Conservation (phyloP, 768 basidiomycete genomes). For the Agrocybe praecox region DNA sequence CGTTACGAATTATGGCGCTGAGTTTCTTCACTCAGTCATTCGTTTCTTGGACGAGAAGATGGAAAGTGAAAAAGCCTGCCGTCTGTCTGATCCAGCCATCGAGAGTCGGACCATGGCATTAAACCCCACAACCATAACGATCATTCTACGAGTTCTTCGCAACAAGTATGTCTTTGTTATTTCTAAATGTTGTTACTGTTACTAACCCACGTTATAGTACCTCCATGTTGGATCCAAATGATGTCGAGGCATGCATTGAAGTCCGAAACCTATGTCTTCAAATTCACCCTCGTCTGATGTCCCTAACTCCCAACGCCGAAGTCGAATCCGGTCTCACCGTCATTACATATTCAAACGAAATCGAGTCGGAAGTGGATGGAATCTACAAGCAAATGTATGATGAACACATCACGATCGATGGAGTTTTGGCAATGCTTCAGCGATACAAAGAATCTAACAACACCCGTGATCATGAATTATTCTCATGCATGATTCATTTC, state of each 20-base stretch:
- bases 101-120: slow-evolving; percentile 85
- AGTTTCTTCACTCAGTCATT: slow-evolving; percentile 87
- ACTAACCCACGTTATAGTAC: slow-evolving; percentile 46
- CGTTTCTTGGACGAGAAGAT: slow-evolving; percentile 92
- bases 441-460: slow-evolving; percentile 82
- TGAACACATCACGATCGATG: slow-evolving; percentile 91
- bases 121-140: slow-evolving; percentile 87
- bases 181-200: neutral
- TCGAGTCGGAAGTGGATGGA: slow-evolving; percentile 90
- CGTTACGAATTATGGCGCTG: slow-evolving; percentile 76
- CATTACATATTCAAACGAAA: slow-evolving; percentile 83
- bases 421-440: slow-evolving; percentile 88
- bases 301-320: slow-evolving; percentile 82
- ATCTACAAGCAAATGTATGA: slow-evolving; percentile 99
- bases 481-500: slow-evolving; percentile 99
- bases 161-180: slow-evolving; percentile 60
- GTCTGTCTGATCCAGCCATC: slow-evolving; percentile 75
- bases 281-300: slow-evolving; percentile 96
- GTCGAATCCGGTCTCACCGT: slow-evolving; percentile 91
- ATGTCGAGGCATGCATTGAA: slow-evolving; percentile 87
- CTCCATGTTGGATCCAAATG: slow-evolving; percentile 71
- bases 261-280: slow-evolving; percentile 92
- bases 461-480: slow-evolving; percentile 89
- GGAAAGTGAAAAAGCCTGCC: slow-evolving; percentile 79
- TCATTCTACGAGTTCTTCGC: slow-evolving; percentile 88